Evolutionary conservation across 352 stramenopile genomes (phyloP), one percentile per base, ranked within the genome.

Genomic region (Globisporangium lucens): DNA sequence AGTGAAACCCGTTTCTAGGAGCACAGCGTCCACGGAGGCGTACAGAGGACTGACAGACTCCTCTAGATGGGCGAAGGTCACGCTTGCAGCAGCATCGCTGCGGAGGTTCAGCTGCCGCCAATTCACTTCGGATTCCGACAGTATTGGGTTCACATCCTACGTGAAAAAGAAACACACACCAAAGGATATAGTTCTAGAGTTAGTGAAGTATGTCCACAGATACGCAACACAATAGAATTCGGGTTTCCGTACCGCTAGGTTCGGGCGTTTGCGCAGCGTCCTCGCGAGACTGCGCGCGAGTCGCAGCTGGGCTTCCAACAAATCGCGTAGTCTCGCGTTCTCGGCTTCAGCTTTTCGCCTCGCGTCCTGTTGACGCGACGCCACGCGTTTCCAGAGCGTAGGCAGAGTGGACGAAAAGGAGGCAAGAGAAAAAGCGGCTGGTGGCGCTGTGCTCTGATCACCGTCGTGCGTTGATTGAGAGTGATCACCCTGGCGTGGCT

Each of bases 331-430:
- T 13, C 38, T 51, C 8, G 46, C 6, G 38, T 64, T 64, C 27
- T 64, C 58, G 12, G 24, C n/a, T 4, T 56, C 49, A 3, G 58
- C 58, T 56, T 43, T 64, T 12, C 29, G 58, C 27, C 38, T 27
- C 58, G 35, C 58, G 29, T 64, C 58, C 36, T 27, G 20, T 41
- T 64, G 58, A 17, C 27, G 36, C 29, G 33, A 24, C 24, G 58
- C 58, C 27, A 64, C 41, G 20, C 36, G 58, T 13, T 64, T 46
- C 58, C 58, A 64, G 12, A 55, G 46, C 3, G n/a, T 56, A 8
- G 49, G 35, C 29, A 53, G 43, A 3, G 17, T 55, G 0, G 47
- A 55, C 15, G 47, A 55, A 9, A 24, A 29, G 4, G 35, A 38
- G 9, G 3, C 35, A 33, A 33, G 30, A 6, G 15, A 27, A 6